Conservation (phyloP, 192 early-diverging fungal genomes). For the Pilaira anomala region DNA sequence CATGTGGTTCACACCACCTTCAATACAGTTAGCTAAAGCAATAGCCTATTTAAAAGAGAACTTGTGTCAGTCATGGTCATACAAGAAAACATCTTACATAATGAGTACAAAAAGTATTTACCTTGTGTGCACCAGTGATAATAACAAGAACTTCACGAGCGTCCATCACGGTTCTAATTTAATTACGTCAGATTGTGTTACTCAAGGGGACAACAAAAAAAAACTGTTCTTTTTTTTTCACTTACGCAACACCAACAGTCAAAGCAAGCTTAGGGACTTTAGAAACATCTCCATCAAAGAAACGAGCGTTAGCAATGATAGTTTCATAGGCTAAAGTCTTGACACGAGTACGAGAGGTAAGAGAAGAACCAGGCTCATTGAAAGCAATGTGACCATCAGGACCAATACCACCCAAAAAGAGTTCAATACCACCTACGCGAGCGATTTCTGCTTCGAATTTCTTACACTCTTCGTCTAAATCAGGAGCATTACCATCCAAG, state of each 20-base stretch:
- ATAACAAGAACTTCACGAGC: slow-evolving; percentile 78
- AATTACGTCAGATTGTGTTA: slow-evolving; percentile 5
- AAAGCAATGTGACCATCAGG: slow-evolving; percentile 90
- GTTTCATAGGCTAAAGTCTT: slow-evolving; percentile 86
- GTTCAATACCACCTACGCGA: slow-evolving; percentile 77
- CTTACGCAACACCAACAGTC: slow-evolving; percentile 74
- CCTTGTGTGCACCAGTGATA: slow-evolving; percentile 81
- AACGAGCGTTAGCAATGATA: slow-evolving; percentile 82
- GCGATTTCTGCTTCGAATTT: slow-evolving; percentile 77
- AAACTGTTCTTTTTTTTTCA: too few relatives aligned
- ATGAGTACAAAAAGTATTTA: not conserved
- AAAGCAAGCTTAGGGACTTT: slow-evolving; percentile 84
- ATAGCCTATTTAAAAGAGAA: slow-evolving; percentile 41
- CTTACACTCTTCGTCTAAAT: slow-evolving; percentile 75
- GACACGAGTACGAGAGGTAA: slow-evolving; percentile 75
- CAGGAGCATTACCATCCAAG: slow-evolving; percentile 76
- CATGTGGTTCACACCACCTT: slow-evolving; percentile 81
- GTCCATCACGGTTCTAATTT: slow-evolving; percentile 75
- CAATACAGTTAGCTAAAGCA: slow-evolving; percentile 82
- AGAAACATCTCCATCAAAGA: slow-evolving; percentile 76
- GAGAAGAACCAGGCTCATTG: slow-evolving; percentile 84
- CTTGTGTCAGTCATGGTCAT: slow-evolving; percentile 12
- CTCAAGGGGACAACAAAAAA: too few relatives aligned
- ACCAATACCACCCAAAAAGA: slow-evolving; percentile 86
- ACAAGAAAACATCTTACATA: slow-evolving; percentile 8